These are phyloP conservation scores for Ophidiomyces ophidiicola DNA, from an alignment of 2,329 filamentous ascomycete genomes.

Conservation along the genomic window DNA sequence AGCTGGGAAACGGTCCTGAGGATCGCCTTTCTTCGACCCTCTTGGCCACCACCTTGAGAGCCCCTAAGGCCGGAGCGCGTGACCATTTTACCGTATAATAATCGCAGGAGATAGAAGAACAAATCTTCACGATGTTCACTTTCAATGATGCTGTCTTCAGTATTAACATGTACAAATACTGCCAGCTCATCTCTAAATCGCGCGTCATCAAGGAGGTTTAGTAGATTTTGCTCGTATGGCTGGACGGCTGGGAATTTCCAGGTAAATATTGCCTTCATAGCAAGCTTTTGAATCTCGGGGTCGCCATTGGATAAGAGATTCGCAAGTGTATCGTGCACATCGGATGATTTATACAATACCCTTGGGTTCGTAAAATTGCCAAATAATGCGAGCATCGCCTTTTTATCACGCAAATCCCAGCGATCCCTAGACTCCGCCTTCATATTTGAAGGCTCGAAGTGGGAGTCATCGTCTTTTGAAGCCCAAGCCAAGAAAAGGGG, in stretches of 20 bases:
- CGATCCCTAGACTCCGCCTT: conserved; percentile 16
- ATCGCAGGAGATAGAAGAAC: conserved; percentile 73
- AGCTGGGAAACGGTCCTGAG: conserved; percentile 72
- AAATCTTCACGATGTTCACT: conserved; percentile 58
- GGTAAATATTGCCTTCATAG: conserved; percentile 70
- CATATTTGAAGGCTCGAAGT: conserved; percentile 21
- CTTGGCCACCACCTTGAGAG: conserved; percentile 61
- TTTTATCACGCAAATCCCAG: conserved; percentile 56
- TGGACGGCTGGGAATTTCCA: conserved; percentile 74
- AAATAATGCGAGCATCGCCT: conserved; percentile 69
- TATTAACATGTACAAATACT: conserved; percentile 65
- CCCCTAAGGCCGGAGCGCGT: conserved; percentile 65
- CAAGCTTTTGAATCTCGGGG: conserved; percentile 71
- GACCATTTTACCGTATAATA: conserved; percentile 83
- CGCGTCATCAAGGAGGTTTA: conserved; percentile 78
- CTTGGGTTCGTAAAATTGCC: conserved; percentile 75
- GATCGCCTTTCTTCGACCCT: conserved; percentile 59
- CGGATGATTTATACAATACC: conserved; percentile 63
- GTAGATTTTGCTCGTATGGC: conserved; percentile 71
- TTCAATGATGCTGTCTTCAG: conserved; percentile 53
- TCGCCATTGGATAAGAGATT: conserved; percentile 76
- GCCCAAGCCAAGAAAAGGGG: conserved; percentile 78
- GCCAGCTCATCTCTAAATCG: conserved; percentile 91
- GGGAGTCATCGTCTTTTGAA: conserved; percentile 37
- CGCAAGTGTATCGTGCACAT: conserved; percentile 65